Evolutionary conservation across 108 stramenopile species (phyloP), one percentile per base, ranked within the genome.

Genomic region (Schizochytrium sp.): DNA sequence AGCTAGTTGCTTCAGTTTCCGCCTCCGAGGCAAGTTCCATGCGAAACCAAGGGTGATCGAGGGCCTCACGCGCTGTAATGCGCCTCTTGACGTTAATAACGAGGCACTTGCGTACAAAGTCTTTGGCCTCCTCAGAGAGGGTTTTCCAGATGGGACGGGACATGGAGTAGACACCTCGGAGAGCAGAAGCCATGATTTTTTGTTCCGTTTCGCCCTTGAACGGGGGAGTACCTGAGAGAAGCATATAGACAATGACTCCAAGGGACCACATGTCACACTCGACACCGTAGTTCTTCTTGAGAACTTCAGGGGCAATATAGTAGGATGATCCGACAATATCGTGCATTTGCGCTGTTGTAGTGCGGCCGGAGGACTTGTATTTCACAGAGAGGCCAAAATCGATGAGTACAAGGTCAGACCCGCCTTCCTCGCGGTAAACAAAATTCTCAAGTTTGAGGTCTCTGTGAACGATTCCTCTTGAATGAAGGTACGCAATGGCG

Each of bases 251-350:
- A 44, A 94, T 93, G 41, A 94, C 94, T 47, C 94, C 94, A 46
- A 94, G 91, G 50, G 92, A 93, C 94, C 94, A 94, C 87, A 94
- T 72, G 92, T 94, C 94, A 88, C 98, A 99, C 7, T 96, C 95
- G 88, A 96, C 95, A 28, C 97, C 97, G 94, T 99, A 99, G 40
- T 95, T 96, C 88, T 97, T 97, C 93, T 97, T 97, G 61, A 99
- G 89, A 42, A 98, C 98, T 93, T 99, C 98, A 5, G 99, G 99
- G 17, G 98, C 98, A 41, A 98, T 97, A 87, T 97, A 98, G 94
- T 98, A 98, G 12, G 96, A 94, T 19, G 97, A 97, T 46, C 98
- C 98, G 7, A 97, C 97, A 7, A 96, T 96, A 72, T 87, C 89
- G 83, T 92, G 91, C 92, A 92, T 92, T 56, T 46, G 89, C 47